Conservation (phyloP, 805 yeast genomes). For the Kodamaea neixiangensis region DNA sequence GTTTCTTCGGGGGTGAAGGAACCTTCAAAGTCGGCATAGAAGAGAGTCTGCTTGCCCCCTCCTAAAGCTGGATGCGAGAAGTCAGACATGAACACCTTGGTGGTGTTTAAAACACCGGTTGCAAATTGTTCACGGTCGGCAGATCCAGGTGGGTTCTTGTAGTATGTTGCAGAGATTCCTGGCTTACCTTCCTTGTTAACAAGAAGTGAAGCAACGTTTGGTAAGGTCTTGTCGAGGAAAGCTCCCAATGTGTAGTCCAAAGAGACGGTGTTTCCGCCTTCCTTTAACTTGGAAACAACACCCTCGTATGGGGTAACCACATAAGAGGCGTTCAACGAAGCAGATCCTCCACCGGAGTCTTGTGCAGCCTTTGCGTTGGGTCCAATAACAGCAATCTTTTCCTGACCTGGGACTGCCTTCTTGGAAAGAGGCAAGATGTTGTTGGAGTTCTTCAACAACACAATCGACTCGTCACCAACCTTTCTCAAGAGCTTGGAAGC, state of each 20-base stretch:
- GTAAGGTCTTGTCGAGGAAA: constrained; percentile 30
- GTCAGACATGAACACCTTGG: constrained; percentile 21
- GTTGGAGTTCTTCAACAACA: constrained; percentile 55
- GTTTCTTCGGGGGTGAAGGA: constrained; percentile 46
- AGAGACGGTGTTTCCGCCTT: constrained; percentile 21
- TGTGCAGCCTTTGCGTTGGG: constrained; percentile 55
- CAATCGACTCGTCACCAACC: constrained; percentile 50
- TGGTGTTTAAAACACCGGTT: constrained; percentile 16
- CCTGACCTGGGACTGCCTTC: constrained; percentile 13
- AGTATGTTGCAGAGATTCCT: constrained; percentile 30
- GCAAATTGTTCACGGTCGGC: constrained; percentile 27
- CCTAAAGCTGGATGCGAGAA: constrained; percentile 20
- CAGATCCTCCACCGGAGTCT: constrained; percentile 66
- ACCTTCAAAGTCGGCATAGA: constrained; percentile 48
- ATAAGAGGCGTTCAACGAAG: constrained; percentile 51
- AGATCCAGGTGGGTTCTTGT: constrained; percentile 23
- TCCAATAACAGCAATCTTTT: constrained; percentile 54
- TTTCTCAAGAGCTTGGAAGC: constrained; percentile 13
- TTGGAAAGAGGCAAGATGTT: constrained; percentile 47
- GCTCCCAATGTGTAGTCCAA: constrained; percentile 34
- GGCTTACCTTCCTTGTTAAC: constrained; percentile 23
- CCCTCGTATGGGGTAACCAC: constrained; percentile 51
- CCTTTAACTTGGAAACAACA: constrained; percentile 31
- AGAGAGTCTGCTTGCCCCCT: constrained; percentile 23
- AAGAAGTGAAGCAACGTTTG: constrained; percentile 28